Percentiles rank a stretch among this genome's conserved stretches.
phyloP scores from a whole-genome alignment of 352 stramenopile species.

The Pythium insidiosum region DNA sequence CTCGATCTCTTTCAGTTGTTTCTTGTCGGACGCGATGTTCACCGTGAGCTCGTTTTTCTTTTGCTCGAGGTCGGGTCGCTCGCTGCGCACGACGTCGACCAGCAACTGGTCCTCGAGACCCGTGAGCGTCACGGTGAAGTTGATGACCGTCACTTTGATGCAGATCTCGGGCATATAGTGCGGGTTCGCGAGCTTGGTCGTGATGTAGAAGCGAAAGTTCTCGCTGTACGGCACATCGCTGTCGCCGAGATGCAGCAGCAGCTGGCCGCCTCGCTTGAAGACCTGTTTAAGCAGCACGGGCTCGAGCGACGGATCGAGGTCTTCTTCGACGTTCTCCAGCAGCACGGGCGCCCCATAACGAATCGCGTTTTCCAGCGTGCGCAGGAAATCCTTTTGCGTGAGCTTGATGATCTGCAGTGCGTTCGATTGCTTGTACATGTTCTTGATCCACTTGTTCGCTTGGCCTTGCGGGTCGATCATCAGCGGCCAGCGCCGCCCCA shows the following conservation, averaged over 20 bases:
- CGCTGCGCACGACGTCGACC: conserved; percentile 89
- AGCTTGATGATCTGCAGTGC: conserved; percentile 91
- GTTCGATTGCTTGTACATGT: conserved; percentile 82
- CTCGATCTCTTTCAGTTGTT: conserved; percentile 91
- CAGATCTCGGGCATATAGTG: conserved; percentile 94
- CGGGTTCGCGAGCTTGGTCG: conserved; percentile 91
- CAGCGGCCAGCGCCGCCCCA: conserved; percentile 86
- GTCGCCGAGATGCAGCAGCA: conserved; percentile 87
- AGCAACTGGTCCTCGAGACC: conserved; percentile 91
- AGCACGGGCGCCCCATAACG: conserved; percentile 88
- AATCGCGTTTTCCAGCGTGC: conserved; percentile 90
- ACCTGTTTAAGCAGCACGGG: conserved; percentile 90
- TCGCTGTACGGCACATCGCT: conserved; percentile 89
- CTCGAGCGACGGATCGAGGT: conserved; percentile 90
- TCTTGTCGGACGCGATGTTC: conserved; percentile 90
- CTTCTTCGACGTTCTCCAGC: conserved; percentile 92
- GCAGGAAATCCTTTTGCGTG: conserved; percentile 87
- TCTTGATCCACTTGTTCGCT: conserved; percentile 92
- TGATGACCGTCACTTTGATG: conserved; percentile 93
- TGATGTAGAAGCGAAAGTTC: conserved; percentile 92
- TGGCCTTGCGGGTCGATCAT: conserved; percentile 94
- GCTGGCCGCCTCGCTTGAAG: conserved; percentile 89
- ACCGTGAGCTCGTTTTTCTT: conserved; percentile 91
- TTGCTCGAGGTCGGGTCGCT: conserved; percentile 88
- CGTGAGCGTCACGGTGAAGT: conserved; percentile 91